Conservation (phyloP, 2,329 filamentous ascomycete species). For the Chrysoporthe austroafricana region DNA sequence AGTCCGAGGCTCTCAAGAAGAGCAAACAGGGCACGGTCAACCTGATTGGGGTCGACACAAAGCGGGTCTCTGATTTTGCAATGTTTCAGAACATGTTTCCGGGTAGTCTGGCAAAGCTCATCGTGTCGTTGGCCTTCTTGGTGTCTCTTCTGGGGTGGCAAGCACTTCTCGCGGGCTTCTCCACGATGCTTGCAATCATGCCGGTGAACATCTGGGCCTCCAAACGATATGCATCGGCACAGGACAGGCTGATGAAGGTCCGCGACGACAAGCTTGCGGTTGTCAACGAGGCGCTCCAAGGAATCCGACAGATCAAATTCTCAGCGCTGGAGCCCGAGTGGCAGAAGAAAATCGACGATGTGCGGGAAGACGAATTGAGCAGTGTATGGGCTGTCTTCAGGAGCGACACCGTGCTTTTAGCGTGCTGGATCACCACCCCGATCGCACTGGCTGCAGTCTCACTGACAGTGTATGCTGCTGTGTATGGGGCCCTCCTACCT, state of each 20-base stretch:
- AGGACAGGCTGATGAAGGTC: conserved; percentile 74
- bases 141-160: conserved; percentile 73
- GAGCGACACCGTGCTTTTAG: conserved; percentile 64
- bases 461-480: conserved; percentile 67
- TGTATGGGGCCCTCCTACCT: conserved; percentile 66
- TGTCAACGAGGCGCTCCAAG: conserved; percentile 76
- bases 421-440: conserved; percentile 74
- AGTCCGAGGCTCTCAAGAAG: conserved; percentile 48
- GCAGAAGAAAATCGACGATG: conserved; percentile 69
- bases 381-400: conserved; percentile 70
- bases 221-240: conserved; percentile 65
- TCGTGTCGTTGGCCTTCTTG: conserved; percentile 69
- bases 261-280: conserved; percentile 76
- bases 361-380: conserved; percentile 68
- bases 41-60: conserved; percentile 75
- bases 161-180: conserved; percentile 66
- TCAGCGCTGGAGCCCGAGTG: conserved; percentile 76
- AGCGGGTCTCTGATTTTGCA: conserved; percentile 70
- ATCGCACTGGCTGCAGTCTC: conserved; percentile 74
- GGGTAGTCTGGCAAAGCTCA: conserved; percentile 63
- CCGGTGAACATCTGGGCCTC: conserved; percentile 72
- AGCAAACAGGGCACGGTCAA: conserved; percentile 76
- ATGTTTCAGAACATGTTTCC: conserved; percentile 68
- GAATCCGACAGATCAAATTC: conserved; percentile 85
- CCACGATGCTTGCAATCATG: conserved; percentile 65